phyloP scores from a whole-genome alignment of 23 red algal genomes.

The Chondrus crispus region DNA sequence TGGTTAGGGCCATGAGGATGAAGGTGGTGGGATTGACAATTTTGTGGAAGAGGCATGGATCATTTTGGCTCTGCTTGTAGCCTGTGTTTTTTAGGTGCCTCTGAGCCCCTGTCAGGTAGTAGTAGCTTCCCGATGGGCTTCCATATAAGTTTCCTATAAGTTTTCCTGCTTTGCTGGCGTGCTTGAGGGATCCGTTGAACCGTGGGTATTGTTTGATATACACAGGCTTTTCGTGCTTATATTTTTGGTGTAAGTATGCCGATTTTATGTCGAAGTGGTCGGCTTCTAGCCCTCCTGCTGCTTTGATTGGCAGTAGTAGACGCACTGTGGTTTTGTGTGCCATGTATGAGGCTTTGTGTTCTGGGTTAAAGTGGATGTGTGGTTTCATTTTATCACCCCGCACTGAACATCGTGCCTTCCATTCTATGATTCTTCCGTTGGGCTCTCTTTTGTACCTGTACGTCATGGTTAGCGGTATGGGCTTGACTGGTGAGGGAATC shows the following conservation, averaged over 20 bases:
- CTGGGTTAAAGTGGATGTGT: neutral
- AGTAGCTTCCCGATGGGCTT: neutral
- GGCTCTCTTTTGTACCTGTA: neutral
- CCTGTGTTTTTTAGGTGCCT: neutral
- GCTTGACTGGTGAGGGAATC: neutral
- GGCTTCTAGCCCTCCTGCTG: neutral
- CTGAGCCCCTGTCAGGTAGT: neutral
- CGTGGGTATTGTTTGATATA: neutral
- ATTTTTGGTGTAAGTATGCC: conserved; percentile 4
- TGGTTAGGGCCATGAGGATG: neutral
- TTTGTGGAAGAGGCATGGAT: neutral
- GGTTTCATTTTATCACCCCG: neutral
- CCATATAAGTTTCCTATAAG: conserved; percentile 1
- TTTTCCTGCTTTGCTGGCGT: neutral
- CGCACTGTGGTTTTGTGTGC: neutral
- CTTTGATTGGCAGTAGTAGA: neutral
- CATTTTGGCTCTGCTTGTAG: neutral
- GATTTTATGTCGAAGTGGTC: conserved; percentile 26
- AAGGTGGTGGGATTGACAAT: neutral
- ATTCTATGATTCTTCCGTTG: neutral
- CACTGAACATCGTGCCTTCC: neutral
- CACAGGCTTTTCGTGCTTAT: neutral
- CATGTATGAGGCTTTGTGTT: neutral
- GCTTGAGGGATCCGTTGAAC: neutral
- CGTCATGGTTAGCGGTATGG: neutral